Percentiles rank a stretch among this genome's conserved stretches.
These are phyloP conservation scores for Osmozyma mogii DNA, from an alignment of 805 yeast species.

Conservation along the genomic window DNA sequence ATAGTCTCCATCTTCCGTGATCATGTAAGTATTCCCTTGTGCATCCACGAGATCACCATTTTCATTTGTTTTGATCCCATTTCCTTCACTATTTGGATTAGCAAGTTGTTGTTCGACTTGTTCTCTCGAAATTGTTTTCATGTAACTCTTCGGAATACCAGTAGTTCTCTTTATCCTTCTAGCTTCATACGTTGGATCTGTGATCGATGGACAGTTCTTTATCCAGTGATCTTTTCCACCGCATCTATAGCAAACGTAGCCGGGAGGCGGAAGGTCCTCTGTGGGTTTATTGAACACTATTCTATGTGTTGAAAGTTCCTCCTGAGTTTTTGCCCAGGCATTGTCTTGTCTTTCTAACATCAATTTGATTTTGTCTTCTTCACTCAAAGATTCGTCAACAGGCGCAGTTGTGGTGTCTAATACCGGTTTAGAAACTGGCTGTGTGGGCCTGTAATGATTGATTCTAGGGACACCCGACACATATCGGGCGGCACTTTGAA, in stretches of 20 bases:
- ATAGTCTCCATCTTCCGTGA: conserved; percentile 91
- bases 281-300: conserved; percentile 54
- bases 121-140: conserved; percentile 80
- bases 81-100: conserved; percentile 16
- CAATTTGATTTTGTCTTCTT: conserved; percentile 80
- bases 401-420: conserved; percentile 15
- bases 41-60: conserved; percentile 37
- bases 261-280: conserved; percentile 91
- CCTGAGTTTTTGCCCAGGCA: conserved; percentile 94
- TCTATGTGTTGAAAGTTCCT: conserved; percentile 77
- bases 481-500: conserved; percentile 50
- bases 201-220: conserved; percentile 88
- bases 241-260: conserved; percentile 93
- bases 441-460: conserved; percentile 33
- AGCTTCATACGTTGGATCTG: conserved; percentile 91
- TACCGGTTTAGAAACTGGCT: conserved; percentile 13
- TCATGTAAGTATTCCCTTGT: conserved; percentile 59
- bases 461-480: conserved; percentile 62
- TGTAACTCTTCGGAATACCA: conserved; percentile 92
- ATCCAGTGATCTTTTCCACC: conserved; percentile 94
- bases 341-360: conserved; percentile 92
- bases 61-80: conserved; percentile 29
- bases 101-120: conserved; percentile 47
- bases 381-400: conserved; percentile 45
- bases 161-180: conserved; percentile 86